Conservation (phyloP, 2,329 filamentous ascomycete genomes). For the Cadophora sp. region DNA sequence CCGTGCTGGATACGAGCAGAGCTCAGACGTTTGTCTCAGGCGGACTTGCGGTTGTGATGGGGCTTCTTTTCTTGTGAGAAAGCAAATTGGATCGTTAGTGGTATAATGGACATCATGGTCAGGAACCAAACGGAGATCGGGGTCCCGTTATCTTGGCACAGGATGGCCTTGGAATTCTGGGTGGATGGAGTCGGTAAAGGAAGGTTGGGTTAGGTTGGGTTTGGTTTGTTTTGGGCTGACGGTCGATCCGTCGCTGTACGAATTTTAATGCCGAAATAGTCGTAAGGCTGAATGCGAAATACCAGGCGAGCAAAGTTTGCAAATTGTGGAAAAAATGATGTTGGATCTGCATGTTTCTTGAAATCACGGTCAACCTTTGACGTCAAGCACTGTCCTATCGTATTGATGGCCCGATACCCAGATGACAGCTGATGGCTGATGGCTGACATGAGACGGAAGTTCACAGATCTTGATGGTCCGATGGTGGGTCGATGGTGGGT, state of each 20-base stretch:
- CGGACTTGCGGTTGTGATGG: not conserved
- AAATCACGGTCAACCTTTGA: not conserved
- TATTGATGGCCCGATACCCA: not conserved
- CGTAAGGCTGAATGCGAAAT: not conserved
- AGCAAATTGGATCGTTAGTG: not conserved
- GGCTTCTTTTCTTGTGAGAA: not conserved
- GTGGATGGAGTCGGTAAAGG: not conserved
- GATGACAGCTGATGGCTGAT: not conserved
- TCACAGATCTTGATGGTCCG: not conserved
- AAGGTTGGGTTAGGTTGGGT: not conserved
- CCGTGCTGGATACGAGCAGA: not conserved
- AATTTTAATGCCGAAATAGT: not conserved
- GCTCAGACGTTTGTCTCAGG: not conserved
- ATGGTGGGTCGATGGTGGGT: constrained; percentile 4
- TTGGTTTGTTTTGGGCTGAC: not conserved
- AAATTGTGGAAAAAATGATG: not conserved
- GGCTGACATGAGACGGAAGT: not conserved
- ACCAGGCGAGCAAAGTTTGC: not conserved
- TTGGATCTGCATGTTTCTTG: not conserved
- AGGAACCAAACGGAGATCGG: not conserved
- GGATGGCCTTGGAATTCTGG: not conserved
- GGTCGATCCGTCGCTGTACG: constrained; percentile 8
- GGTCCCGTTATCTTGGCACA: not conserved
- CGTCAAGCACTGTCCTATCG: too few relatives aligned
- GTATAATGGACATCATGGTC: not conserved